A percentile compares a stretch with the other conserved stretches of the same genome.
These are phyloP conservation scores for Erysiphe neolycopersici DNA, from an alignment of 2,329 filamentous ascomycete species.

Conservation along the genomic window DNA sequence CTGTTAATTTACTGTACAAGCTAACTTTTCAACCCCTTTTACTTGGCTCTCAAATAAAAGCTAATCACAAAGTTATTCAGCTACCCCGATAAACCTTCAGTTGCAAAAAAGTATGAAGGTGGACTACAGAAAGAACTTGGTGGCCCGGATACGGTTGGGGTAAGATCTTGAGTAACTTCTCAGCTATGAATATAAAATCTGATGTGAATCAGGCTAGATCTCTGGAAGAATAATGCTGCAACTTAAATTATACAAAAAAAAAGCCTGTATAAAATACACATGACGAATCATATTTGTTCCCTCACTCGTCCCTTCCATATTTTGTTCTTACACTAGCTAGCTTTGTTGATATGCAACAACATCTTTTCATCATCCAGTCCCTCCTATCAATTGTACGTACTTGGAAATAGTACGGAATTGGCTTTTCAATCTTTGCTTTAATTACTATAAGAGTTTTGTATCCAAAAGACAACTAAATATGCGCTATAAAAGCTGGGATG, in stretches of 20 bases:
- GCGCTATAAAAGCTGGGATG: slow-evolving; percentile 71
- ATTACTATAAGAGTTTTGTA: not conserved
- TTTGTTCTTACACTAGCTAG: not conserved
- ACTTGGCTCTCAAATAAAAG: not conserved
- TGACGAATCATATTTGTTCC: not conserved
- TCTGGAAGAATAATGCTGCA: slow-evolving; percentile 20
- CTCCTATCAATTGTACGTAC: not conserved
- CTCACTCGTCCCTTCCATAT: not conserved
- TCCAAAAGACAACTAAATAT: slow-evolving; percentile 19
- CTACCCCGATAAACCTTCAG: slow-evolving; percentile 42
- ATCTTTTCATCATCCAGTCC: not conserved
- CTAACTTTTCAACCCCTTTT: not conserved
- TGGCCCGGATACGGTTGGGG: slow-evolving; percentile 36
- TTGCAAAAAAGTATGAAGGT: slow-evolving; percentile 42
- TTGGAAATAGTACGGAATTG: not conserved
- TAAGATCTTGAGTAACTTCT: slow-evolving; percentile 18
- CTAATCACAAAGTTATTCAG: not conserved
- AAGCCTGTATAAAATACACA: not conserved
- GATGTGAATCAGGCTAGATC: slow-evolving; percentile 21
- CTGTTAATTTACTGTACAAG: slow-evolving; percentile 31
- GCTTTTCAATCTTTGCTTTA: not conserved
- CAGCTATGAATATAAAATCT: slow-evolving; percentile 1
- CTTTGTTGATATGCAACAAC: not conserved
- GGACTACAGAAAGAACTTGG: slow-evolving; percentile 46
- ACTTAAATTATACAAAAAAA: not conserved